Evolutionary conservation across 768 basidiomycete species (phyloP), one percentile per base, ranked within the genome.

Genomic region (Tricholoma sp.): DNA sequence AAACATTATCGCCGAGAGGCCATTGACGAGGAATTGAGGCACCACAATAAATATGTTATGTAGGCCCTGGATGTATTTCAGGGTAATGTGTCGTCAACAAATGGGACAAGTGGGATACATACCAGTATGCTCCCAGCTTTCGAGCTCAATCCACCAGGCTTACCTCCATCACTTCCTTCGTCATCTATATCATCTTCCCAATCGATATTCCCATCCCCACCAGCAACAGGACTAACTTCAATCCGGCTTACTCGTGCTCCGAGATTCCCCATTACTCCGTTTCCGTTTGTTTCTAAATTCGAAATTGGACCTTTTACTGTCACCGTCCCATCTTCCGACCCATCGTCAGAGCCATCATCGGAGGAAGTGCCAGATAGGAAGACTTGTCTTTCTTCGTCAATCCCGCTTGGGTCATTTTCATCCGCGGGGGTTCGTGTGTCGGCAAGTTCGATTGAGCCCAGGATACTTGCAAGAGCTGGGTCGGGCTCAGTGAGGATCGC

Each of bases 41-140:
- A 97, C 74, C 57, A 98, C 96, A 59, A 98, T 77, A 71, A 90
- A 96, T 57, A 97, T 82, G 66, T 97, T 98, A 71, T 98, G 94
- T 53, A 98, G 96, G 39, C 96, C 94, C 91, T 94, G 59, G 32
- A 12, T 35, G 37, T 31, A 50, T 50, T 31, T 50, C 27, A 50
- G 35, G 32, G 46, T 34, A 27, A 22, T 53, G 54, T 27, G 32
- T 50, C 21, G 16, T 14, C 50, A 27, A 27, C 39, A 55, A 43
- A 55, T 9, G 53, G 55, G 37, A 49, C 32, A n/a, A 39, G 37
- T 2, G 32, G 29, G 24, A 55, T 8, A 39, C 85, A 58, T 61
- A 92, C 89, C 58, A 94, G 72, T 54, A 94, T 93, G 41, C 93
- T 87, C 6, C 95, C 95, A 0, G 94, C 91, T 69, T 94, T 94